Evolutionary conservation across 306 rosid genomes (phyloP), one percentile per base, ranked within the genome.

Genomic region (Abrus pulchellus): DNA sequence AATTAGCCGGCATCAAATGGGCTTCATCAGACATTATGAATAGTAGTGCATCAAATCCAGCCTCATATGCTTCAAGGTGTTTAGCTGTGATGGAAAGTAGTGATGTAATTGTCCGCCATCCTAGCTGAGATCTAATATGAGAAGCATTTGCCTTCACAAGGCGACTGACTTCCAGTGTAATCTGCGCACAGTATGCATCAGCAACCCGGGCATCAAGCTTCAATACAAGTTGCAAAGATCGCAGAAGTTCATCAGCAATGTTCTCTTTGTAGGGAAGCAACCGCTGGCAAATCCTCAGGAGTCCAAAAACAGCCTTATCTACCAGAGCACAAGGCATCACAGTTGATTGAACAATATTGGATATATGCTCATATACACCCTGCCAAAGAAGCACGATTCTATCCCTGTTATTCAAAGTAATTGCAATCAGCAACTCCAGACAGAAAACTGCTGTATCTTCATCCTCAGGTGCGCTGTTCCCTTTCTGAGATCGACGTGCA

Each of bases 131-230:
- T 28, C 34, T 56, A 12, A 56, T 56, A 56, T 56, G 63, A 56
- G 63, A 27, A 56, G 63, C 63, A 56, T 56, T 27, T 27, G 3
- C 63, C 36, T 56, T 56, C 63, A 56, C 5, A 28, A 28, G 36
- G 63, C 5, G 94, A 65, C 87, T 84, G 62, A 92, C 92, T 88
- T 92, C 97, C 74, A 85, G 97, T 50, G 94, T 90, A 68, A 92
- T 92, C 75, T 92, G 97, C 73, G 90, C 97, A 76, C 94, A 85
- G 69, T 90, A 92, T 36, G 97, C 92, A 60, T 92, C 97, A 4
- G 94, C 94, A 66, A 92, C 94, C 60, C 94, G 92, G 62, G 94
- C 94, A 88, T 92, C 97, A 59, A 92, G 94, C 88, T 92, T 92
- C 72, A 84, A 48, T 63, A 92, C 92, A 80, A 92, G 92, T 76